Conservation (phyloP, 208 protist genomes). For the Plasmodiophora brassicae region DNA sequence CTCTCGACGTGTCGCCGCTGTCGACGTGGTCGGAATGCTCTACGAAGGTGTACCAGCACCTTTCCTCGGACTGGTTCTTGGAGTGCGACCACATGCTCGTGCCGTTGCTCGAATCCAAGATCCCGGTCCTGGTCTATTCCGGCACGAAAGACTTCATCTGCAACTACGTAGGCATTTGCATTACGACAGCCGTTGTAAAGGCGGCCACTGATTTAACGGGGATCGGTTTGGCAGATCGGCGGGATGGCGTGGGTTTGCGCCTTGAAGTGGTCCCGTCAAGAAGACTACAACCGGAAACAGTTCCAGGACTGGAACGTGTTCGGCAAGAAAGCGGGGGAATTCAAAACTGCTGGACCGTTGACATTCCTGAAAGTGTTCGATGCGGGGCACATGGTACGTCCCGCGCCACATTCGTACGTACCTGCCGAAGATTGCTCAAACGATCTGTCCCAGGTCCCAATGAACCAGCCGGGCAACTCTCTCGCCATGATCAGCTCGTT, state of each 20-base stretch:
- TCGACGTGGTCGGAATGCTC: background rate
- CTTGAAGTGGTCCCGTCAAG: background rate
- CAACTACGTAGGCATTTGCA: conserved; percentile 11
- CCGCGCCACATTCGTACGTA: background rate
- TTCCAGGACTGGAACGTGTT: background rate
- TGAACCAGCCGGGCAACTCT: conserved; percentile 68
- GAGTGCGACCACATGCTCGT: background rate
- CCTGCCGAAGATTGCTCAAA: background rate
- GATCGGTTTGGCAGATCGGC: background rate
- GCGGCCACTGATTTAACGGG: background rate
- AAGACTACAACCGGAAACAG: conserved; percentile 29
- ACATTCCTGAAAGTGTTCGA: conserved; percentile 72
- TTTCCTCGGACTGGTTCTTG: conserved; percentile 19
- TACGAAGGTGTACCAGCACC: background rate
- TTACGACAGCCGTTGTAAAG: background rate
- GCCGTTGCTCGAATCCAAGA: background rate
- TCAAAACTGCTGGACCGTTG: conserved; percentile 48
- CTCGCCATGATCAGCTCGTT: conserved; percentile 55
- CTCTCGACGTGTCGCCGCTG: background rate
- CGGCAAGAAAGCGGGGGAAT: background rate
- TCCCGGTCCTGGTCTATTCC: conserved; percentile 24
- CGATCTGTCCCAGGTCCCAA: conserved; percentile 61
- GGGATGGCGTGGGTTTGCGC: background rate
- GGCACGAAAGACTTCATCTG: conserved; percentile 20
- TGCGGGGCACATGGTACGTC: conserved; percentile 68